Percentiles rank a stretch among this genome's conserved stretches.
phyloP scores from a whole-genome alignment of 2,329 filamentous ascomycete species.

The Cordyceps pruinosa region DNA sequence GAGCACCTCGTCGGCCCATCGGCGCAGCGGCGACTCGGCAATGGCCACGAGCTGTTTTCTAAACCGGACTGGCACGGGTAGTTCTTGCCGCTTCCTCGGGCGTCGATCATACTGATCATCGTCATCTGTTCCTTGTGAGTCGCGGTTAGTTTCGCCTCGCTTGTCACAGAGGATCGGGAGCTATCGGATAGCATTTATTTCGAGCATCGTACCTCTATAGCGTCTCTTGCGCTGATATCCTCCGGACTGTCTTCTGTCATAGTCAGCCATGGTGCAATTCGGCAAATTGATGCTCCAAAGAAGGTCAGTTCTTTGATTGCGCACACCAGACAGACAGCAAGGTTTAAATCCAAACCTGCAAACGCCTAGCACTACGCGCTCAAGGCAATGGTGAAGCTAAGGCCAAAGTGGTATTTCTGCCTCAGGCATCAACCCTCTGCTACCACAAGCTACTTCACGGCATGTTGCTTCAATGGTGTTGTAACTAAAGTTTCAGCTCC shows the following conservation, averaged over 20 bases:
- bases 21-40: slow-evolving; percentile 72
- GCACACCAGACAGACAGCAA: not conserved
- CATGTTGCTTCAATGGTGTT: not conserved
- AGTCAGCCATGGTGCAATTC: slow-evolving; percentile 41
- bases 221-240: slow-evolving; percentile 67
- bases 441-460: not conserved
- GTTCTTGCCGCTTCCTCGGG: slow-evolving; percentile 67
- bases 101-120: slow-evolving; percentile 70
- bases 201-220: slow-evolving; percentile 60
- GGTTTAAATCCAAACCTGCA: not conserved
- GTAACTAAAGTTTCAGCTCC: not conserved
- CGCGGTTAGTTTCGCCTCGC: not conserved
- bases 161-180: slow-evolving; percentile 1
- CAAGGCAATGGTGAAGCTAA: not conserved
- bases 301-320: slow-evolving; percentile 18
- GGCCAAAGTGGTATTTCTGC: not conserved
- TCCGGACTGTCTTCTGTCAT: slow-evolving; percentile 47
- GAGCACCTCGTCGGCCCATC: slow-evolving; percentile 71
- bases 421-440: slow-evolving; percentile 13
- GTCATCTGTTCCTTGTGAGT: slow-evolving; percentile 21
- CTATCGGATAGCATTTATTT: slow-evolving; percentile 8
- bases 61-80: slow-evolving; percentile 63
- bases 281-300: slow-evolving; percentile 1
- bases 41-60: slow-evolving; percentile 73
- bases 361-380: slow-evolving; percentile 10